Evolutionary conservation across 2,329 filamentous ascomycete species (phyloP).

Genomic region (Botrytis tulipae): DNA sequence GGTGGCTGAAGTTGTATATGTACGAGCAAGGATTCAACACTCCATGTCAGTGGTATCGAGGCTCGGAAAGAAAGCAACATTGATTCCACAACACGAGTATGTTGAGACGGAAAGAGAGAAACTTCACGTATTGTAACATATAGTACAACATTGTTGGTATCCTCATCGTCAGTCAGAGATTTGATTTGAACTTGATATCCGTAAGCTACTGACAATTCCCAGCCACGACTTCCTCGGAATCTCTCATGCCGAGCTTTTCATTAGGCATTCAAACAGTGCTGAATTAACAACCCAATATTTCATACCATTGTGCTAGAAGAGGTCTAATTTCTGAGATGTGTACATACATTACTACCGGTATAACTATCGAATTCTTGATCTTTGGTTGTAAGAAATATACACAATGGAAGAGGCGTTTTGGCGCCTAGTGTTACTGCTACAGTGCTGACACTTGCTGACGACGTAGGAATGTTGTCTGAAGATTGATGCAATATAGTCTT

Average conservation of each 20-base stretch:
- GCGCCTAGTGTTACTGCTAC: background rate
- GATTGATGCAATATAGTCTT: background rate
- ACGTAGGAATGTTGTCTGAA: conserved; percentile 7
- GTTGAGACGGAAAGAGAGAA: conserved; percentile 4
- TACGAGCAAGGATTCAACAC: conserved; percentile 2
- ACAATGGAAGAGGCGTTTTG: conserved; percentile 3
- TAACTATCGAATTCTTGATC: conserved; percentile 11
- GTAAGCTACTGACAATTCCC: background rate
- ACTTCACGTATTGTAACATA: conserved; percentile 5
- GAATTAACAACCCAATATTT: background rate
- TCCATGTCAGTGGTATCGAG: conserved; percentile 12
- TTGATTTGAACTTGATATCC: background rate
- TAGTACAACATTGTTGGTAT: conserved; percentile 4
- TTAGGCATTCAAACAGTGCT: background rate
- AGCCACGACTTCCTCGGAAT: conserved; percentile 2
- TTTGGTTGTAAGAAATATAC: background rate
- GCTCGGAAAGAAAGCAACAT: conserved; percentile 8
- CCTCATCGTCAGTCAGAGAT: background rate
- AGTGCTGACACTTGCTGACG: conserved; percentile 13
- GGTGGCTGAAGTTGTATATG: conserved; percentile 1
- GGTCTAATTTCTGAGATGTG: background rate
- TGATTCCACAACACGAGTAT: conserved; percentile 13
- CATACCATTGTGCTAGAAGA: background rate
- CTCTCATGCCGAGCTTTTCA: background rate
- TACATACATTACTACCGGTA: background rate